phyloP scores from a whole-genome alignment of 2,329 filamentous ascomycete genomes.

The Trichoderma oligosporum region DNA sequence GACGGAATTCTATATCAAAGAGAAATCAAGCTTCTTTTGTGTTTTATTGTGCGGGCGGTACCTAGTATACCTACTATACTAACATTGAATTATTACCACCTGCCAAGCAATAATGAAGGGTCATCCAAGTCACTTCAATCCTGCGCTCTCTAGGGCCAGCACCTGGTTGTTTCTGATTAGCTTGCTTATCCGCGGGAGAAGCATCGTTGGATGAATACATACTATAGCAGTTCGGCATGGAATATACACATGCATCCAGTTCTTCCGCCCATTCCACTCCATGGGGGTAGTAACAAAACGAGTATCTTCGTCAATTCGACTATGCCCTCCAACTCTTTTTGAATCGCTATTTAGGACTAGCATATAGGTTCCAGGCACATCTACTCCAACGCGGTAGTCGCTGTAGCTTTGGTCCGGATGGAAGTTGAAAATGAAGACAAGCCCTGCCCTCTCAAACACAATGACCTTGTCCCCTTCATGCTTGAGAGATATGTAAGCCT shows the following conservation, averaged over 20 bases:
- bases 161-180: slow-evolving; percentile 7
- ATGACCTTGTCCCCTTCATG: slow-evolving; percentile 91
- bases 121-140: not conserved
- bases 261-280: slow-evolving; percentile 83
- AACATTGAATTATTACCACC: not conserved
- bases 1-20: too few species aligned
- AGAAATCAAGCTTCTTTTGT: too few species aligned
- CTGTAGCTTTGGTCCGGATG: slow-evolving; percentile 78
- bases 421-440: slow-evolving; percentile 97
- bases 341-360: slow-evolving; percentile 81
- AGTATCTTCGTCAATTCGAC: slow-evolving; percentile 71
- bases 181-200: not conserved
- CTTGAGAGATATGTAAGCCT: slow-evolving; percentile 92
- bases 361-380: slow-evolving; percentile 78
- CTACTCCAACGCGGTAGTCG: slow-evolving; percentile 89
- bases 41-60: too few species aligned
- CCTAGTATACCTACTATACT: too few species aligned
- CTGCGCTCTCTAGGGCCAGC: slow-evolving; percentile 8
- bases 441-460: slow-evolving; percentile 86
- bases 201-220: slow-evolving; percentile 31
- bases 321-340: slow-evolving; percentile 73
- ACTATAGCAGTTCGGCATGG: slow-evolving; percentile 81
- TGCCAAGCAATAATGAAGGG: not conserved
- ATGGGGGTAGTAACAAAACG: slow-evolving; percentile 90
- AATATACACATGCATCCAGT: slow-evolving; percentile 90